Conservation (phyloP, 148 eudicot genomes). For the Dianthus caryophyllus region DNA sequence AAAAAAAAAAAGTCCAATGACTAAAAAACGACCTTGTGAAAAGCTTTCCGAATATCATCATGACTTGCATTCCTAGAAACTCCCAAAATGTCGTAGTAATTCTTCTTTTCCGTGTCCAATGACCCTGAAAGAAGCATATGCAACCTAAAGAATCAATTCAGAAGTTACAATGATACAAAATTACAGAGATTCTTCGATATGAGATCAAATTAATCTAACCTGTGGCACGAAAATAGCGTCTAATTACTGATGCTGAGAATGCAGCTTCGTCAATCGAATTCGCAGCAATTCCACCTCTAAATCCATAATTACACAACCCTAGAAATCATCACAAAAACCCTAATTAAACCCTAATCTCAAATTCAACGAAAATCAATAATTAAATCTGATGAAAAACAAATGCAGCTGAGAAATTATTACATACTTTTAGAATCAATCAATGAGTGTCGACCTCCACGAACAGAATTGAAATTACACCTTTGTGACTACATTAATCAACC, state of each 20-base stretch:
- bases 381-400: background rate
- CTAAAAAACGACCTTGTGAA: constrained; percentile 45
- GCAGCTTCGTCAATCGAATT: constrained; percentile 28
- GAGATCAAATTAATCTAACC: constrained; percentile 31
- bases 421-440: constrained; percentile 11
- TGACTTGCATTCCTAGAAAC: constrained; percentile 56
- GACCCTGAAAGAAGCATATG: constrained; percentile 40
- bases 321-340: constrained; percentile 15
- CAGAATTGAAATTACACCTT: constrained; percentile 12
- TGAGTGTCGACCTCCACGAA: constrained; percentile 17
- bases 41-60: constrained; percentile 86
- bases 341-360: background rate
- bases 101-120: constrained; percentile 32
- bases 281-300: constrained; percentile 15
- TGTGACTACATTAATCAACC: constrained; percentile 23
- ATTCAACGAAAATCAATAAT: background rate
- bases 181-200: background rate
- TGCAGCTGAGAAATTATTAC: constrained; percentile 13
- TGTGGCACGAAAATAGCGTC: constrained; percentile 66
- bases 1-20: background rate
- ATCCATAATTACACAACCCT: constrained; percentile 24
- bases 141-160: constrained; percentile 11
- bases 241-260: constrained; percentile 22
- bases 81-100: constrained; percentile 74
- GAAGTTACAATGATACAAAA: background rate